Conservation (phyloP, 495 filamentous ascomycete species). For the Recurvomyces mirabilis region DNA sequence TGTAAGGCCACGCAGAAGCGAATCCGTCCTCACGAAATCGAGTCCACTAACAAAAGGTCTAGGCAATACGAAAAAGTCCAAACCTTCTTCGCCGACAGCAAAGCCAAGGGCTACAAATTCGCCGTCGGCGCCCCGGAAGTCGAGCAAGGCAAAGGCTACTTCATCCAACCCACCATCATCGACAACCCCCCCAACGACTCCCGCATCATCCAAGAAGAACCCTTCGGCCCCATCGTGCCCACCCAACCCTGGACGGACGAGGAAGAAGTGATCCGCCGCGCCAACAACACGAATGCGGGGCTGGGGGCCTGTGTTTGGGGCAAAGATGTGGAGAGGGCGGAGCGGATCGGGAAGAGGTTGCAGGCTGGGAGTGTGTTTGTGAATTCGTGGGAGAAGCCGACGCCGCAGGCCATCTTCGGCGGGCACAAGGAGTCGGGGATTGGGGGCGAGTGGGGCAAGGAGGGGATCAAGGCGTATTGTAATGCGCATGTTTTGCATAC, state of each 20-base stretch:
- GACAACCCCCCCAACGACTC: slow-evolving; percentile 25
- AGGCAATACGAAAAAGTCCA: slow-evolving; percentile 32
- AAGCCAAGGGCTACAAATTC: slow-evolving; percentile 33
- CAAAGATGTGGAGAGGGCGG: slow-evolving; percentile 35
- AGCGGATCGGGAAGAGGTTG: slow-evolving; percentile 33
- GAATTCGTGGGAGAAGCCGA: slow-evolving; percentile 34
- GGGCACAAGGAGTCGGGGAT: slow-evolving; percentile 58
- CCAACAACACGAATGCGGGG: slow-evolving; percentile 38
- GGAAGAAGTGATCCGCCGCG: slow-evolving; percentile 40
- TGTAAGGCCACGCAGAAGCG: slow-evolving; percentile 34
- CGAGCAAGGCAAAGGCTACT: slow-evolving; percentile 34
- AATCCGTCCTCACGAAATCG: background rate
- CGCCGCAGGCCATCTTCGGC: slow-evolving; percentile 45
- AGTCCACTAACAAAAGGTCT: no score
- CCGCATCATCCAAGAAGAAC: slow-evolving; percentile 25
- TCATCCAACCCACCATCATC: slow-evolving; percentile 27
- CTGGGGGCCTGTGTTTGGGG: slow-evolving; percentile 43
- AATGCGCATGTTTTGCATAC: slow-evolving; percentile 45
- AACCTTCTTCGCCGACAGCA: slow-evolving; percentile 24
- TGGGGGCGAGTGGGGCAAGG: slow-evolving; percentile 47
- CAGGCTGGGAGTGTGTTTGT: slow-evolving; percentile 39
- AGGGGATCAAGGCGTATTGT: slow-evolving; percentile 47
- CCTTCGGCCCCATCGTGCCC: slow-evolving; percentile 40
- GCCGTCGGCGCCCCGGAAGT: slow-evolving; percentile 34
- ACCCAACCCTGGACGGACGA: slow-evolving; percentile 39